Percentiles rank a stretch among this genome's conserved stretches.
phyloP scores from a whole-genome alignment of 2,329 filamentous ascomycete genomes.

The Didymella glomerata region DNA sequence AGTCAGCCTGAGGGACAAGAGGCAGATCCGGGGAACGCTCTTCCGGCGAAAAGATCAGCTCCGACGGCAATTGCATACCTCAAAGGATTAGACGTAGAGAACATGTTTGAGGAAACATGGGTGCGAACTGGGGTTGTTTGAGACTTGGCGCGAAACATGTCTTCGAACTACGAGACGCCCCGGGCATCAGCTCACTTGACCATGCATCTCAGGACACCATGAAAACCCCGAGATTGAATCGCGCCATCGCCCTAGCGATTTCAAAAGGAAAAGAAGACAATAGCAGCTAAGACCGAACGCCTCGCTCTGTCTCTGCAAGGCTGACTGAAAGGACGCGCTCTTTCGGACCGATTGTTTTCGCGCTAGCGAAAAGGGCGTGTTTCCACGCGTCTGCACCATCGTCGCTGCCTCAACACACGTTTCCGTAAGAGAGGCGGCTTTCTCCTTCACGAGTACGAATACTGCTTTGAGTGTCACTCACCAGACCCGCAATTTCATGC shows the following conservation, averaged over 20 bases:
- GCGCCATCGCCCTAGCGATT: background rate
- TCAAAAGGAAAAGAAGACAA: background rate
- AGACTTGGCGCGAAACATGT: slow-evolving; percentile 19
- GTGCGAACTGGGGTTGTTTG: slow-evolving; percentile 17
- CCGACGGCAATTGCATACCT: background rate
- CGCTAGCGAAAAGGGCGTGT: slow-evolving; percentile 5
- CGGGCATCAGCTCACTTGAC: slow-evolving; percentile 1
- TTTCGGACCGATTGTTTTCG: background rate
- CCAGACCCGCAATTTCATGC: background rate
- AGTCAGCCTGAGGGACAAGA: slow-evolving; percentile 2
- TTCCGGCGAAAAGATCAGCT: background rate
- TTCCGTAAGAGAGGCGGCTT: background rate
- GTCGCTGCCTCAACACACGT: background rate
- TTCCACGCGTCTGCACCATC: slow-evolving; percentile 15
- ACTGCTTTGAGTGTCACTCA: no score
- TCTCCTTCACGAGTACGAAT: background rate
- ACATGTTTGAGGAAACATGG: slow-evolving; percentile 11
- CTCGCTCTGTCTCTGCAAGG: background rate
- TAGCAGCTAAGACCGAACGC: background rate
- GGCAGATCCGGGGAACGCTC: background rate
- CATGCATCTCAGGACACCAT: background rate
- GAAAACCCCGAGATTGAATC: background rate
- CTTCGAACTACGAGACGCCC: slow-evolving; percentile 7
- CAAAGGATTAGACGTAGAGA: background rate
- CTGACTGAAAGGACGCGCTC: background rate